phyloP scores from a whole-genome alignment of 2,329 filamentous ascomycete species.

The Emericellopsis atlantica region DNA sequence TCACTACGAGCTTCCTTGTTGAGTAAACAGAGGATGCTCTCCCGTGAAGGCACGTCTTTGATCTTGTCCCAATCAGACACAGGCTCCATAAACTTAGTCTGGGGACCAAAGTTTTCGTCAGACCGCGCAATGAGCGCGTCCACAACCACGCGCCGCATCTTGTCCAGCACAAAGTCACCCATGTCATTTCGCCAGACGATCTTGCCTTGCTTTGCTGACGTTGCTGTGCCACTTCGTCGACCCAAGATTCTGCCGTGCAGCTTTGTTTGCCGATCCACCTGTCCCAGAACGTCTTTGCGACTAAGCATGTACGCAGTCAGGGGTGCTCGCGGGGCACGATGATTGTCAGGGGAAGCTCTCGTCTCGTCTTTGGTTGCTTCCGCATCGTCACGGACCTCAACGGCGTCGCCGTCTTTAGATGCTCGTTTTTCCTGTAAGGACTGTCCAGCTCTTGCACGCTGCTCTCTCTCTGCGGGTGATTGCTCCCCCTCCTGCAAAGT shows the following conservation, averaged over 20 bases:
- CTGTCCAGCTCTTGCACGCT: too few relatives aligned
- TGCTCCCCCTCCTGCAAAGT: not conserved
- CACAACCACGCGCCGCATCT: constrained; percentile 33
- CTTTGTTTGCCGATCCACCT: constrained; percentile 7
- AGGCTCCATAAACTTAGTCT: constrained; percentile 25
- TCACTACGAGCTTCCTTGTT: constrained; percentile 4
- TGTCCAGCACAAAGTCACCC: constrained; percentile 34
- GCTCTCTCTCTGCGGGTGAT: too few relatives aligned
- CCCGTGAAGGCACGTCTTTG: constrained; percentile 22
- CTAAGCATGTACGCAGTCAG: constrained; percentile 14
- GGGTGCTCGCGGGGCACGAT: constrained; percentile 19
- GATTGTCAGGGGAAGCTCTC: constrained; percentile 10
- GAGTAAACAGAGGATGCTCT: constrained; percentile 31
- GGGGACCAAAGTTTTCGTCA: constrained; percentile 1
- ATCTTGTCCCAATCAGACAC: constrained; percentile 31
- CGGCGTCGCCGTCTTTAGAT: too few relatives aligned
- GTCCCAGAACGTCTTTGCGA: constrained; percentile 15
- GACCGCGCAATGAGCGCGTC: constrained; percentile 30
- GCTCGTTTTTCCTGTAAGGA: too few relatives aligned
- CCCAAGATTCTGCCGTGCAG: constrained; percentile 6
- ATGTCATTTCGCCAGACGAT: constrained; percentile 37
- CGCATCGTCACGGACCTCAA: not conserved
- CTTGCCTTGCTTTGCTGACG: constrained; percentile 2
- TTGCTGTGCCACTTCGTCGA: constrained; percentile 14
- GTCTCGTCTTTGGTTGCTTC: not conserved